These are phyloP conservation scores for Fagopyrum esculentum DNA, from an alignment of 148 eudicot species.

Conservation along the genomic window DNA sequence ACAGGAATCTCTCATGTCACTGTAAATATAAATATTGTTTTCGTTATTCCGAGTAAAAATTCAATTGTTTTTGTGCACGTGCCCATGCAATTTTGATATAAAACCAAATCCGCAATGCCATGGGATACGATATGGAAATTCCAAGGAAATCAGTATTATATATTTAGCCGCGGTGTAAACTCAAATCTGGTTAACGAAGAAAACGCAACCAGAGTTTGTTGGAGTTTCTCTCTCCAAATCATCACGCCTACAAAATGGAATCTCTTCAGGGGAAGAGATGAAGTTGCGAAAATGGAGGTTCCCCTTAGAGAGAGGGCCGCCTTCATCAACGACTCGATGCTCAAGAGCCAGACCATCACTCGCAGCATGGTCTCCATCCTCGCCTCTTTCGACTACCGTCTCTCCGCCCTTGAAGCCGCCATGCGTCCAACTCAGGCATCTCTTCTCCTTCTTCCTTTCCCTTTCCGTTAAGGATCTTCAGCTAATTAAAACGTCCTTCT, in stretches of 20 bases:
- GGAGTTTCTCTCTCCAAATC: not conserved
- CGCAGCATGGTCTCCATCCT: constrained; percentile 66
- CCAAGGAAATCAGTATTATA: too few relatives aligned
- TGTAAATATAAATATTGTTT: too few relatives aligned
- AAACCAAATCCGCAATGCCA: too few relatives aligned
- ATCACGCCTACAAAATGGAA: not conserved
- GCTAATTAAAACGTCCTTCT: not conserved
- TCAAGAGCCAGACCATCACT: constrained; percentile 63
- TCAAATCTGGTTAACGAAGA: too few relatives aligned
- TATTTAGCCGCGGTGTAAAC: too few relatives aligned
- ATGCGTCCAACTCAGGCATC: constrained; percentile 91
- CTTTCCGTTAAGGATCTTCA: not conserved
- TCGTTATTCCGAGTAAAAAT: too few relatives aligned
- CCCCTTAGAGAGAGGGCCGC: constrained; percentile 46
- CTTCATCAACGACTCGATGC: constrained; percentile 53
- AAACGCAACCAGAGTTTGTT: not conserved
- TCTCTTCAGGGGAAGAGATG: not conserved
- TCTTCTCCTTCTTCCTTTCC: not conserved
- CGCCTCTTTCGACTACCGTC: constrained; percentile 91
- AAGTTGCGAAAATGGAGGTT: constrained; percentile 21
- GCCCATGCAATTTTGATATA: too few relatives aligned
- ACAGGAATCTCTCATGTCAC: too few relatives aligned
- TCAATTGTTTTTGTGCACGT: too few relatives aligned
- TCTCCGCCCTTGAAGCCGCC: constrained; percentile 89
- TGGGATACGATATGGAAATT: too few relatives aligned